Evolutionary conservation across 2,329 filamentous ascomycete genomes (phyloP), one percentile per base, ranked within the genome.

Genomic region (Colletotrichum godetiae): DNA sequence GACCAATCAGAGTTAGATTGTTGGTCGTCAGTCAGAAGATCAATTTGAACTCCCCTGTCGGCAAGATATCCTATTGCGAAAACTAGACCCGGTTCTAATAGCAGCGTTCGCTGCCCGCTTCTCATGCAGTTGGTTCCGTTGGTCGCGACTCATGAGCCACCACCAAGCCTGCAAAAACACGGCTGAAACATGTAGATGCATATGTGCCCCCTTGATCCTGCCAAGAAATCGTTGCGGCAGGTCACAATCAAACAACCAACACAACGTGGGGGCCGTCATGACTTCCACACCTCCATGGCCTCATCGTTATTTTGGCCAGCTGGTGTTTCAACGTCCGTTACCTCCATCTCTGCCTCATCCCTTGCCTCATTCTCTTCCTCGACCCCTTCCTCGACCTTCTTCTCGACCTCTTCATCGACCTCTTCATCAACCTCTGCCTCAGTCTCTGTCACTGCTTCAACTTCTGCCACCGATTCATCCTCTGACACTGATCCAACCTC

Each of bases 131-230:
- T 55, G 52, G 8, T 11, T 29, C 5, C 57, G 46, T 24, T 35
- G 29, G 60, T 33, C 15, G 27, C 60, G 60, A 52, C 29, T 63
- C 46, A n/a, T 22, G 19, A 27, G n/a, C 60, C 22, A 35, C 46
- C 8, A 5, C 19, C 29, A 63, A 31, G 24, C n/a, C 27, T 13
- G 42, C 10, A 63, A 19, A 27, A 49, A 22, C 29, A 13, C 11
- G 67, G 19, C 67, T 66, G 67, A 55, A 60, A 70, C 67, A 37
- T 64, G n/a, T 31, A 53, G 55, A 22, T 46, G 60, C 62, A 53
- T 66, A 49, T 5, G 19, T 10, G 19, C 42, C 19, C 42, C 42
- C 42, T 49, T 49, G 1, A 22, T 2, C 8, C 31, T 55, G 49
- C 46, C n/a, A 35, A 57, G 55, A 19, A 33, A 37, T 42, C 56